Evolutionary conservation across 1,284 basidiomycete species (phyloP).

Genomic region (Boletus austroedulis): DNA sequence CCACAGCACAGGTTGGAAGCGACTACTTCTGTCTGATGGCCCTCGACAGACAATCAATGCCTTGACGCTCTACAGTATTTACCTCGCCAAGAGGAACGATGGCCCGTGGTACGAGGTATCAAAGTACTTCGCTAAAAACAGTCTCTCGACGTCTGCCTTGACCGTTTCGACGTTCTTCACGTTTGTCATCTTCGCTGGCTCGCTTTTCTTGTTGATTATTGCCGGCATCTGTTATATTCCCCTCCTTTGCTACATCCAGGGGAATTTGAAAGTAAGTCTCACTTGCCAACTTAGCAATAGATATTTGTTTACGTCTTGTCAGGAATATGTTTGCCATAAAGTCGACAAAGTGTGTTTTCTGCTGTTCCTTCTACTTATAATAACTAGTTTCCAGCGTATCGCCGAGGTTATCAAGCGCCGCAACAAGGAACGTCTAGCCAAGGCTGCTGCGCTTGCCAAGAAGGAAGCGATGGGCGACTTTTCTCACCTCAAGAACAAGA

Average conservation of each 20-base stretch:
- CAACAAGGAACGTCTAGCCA: conserved; percentile 81
- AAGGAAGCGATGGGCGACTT: conserved; percentile 89
- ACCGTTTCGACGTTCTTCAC: conserved; percentile 91
- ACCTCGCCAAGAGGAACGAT: conserved; percentile 68
- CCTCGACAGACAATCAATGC: conserved; percentile 97
- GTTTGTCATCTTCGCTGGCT: conserved; percentile 82
- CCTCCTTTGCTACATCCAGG: conserved; percentile 90
- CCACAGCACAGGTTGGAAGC: conserved; percentile 81
- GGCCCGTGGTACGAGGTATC: conserved; percentile 64
- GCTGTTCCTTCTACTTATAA: background rate
- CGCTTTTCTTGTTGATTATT: conserved; percentile 75
- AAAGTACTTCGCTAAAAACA: conserved; percentile 69
- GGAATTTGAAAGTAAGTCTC: conserved; percentile 78
- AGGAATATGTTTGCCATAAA: conserved; percentile 99
- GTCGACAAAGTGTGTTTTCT: conserved; percentile 78
- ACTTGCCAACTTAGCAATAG: background rate
- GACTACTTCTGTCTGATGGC: conserved; percentile 90
- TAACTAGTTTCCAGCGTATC: conserved; percentile 62
- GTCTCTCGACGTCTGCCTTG: conserved; percentile 77
- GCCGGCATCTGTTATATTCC: conserved; percentile 92
- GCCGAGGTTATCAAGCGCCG: conserved; percentile 90
- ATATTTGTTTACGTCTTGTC: conserved; percentile 16
- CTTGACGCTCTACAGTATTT: conserved; percentile 90
- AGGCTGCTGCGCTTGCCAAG: conserved; percentile 80
- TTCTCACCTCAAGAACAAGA: conserved; percentile 91